Evolutionary conservation across 1,284 basidiomycete genomes (phyloP), one percentile per base, ranked within the genome.

Genomic region (Ganoderma resinaceum): DNA sequence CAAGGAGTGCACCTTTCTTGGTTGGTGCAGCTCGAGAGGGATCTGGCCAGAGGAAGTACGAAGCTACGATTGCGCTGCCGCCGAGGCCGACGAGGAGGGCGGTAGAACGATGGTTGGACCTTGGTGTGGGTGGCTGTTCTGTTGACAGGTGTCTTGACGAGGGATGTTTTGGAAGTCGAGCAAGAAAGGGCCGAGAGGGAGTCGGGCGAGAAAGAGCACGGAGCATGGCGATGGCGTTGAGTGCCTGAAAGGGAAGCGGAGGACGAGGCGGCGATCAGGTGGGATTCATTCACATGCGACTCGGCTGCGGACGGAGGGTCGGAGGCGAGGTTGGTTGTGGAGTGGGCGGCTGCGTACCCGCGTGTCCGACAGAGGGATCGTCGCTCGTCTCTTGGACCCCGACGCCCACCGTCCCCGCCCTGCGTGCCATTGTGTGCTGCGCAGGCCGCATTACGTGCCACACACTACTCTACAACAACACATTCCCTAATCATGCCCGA

Each of bases 41-140:
- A 73, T 86, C 81, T 2, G 86, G 83, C 69, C 86, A 81, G 70
- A 88, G 80, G 66, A 89, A 81, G 73, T 86, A 91, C 8, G 82
- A 77, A 1, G 85, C 80, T 42, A 82, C 76, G 3, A 82, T 77
- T 18, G 70, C 71, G 18, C 69, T 60, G 29, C 80, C 77, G 1
- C 81, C 81, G 60, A 82, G 75, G 18, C 81, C 79, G 18, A 76
- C 71, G 4, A 71, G 69, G 7, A 72, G 52, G 46, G 66, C 62
- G 23, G 66, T 62, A 23, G 62, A 60, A 20, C 37, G 26, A 49
- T 29, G 31, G 33, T 35, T 68, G 6, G 55, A 68, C 26, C 52
- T 55, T 0, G 52, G 35, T 9, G 46, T 14, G 4, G 29, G 18
- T 29, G 43, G 1, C 1, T 43, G 16, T 1, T 59, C 42, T 0